Evolutionary conservation across 352 stramenopile genomes (phyloP).

Genomic region (Pythium chondricola): DNA sequence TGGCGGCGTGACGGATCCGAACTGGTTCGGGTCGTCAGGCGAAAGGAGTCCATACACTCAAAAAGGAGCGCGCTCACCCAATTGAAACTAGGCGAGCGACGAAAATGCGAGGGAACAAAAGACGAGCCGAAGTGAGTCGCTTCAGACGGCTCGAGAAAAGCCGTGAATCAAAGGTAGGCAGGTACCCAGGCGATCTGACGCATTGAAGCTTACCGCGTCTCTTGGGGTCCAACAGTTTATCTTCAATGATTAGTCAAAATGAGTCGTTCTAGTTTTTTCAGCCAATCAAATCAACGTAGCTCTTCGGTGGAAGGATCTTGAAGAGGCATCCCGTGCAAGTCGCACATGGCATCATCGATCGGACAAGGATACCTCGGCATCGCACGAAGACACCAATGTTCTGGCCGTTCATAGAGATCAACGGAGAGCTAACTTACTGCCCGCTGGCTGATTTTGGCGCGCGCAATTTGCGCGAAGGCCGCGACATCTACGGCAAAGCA

Average conservation of each 20-base stretch:
- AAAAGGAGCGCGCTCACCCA: neutral
- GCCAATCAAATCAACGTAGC: neutral
- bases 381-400: too few species aligned
- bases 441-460: slow-evolving; percentile 61
- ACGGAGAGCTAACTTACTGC: slow-evolving; percentile 53
- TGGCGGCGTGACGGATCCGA: neutral
- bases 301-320: neutral
- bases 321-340: neutral
- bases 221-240: neutral
- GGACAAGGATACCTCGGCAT: too few species aligned
- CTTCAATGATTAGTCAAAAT: too few species aligned
- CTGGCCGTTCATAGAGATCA: slow-evolving; percentile 63
- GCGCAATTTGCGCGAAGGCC: slow-evolving; percentile 30
- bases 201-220: neutral
- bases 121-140: too few species aligned
- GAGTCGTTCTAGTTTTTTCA: neutral
- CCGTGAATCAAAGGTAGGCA: too few species aligned
- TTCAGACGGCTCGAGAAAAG: too few species aligned
- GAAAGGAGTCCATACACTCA: too few species aligned
- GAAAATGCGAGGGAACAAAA: neutral
- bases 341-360: neutral
- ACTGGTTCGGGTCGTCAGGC: too few species aligned
- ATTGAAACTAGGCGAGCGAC: neutral
- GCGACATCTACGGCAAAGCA: slow-evolving; percentile 41
- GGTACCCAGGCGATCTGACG: too few species aligned